phyloP scores from a whole-genome alignment of 1,284 basidiomycete species.

The Pseudomicrostroma phylloplanum region DNA sequence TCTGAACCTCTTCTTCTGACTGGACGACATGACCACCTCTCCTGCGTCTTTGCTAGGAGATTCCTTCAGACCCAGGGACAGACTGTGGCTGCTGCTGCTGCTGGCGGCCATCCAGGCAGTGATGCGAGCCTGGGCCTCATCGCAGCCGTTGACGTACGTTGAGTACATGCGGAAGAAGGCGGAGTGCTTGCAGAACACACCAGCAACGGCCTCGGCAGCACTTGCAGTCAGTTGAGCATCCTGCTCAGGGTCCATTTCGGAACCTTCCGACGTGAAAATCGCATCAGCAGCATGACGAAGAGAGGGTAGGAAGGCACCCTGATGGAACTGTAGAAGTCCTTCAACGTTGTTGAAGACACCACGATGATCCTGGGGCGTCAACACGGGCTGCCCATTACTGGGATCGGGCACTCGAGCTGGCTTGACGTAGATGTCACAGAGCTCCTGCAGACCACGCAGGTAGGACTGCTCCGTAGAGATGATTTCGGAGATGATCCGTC shows the following conservation, averaged over 20 bases:
- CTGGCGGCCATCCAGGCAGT: slow-evolving; percentile 21
- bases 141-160: slow-evolving; percentile 47
- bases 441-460: slow-evolving; percentile 81
- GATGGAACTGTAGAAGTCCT: slow-evolving; percentile 82
- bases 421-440: slow-evolving; percentile 90
- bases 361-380: slow-evolving; percentile 79
- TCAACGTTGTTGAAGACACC: slow-evolving; percentile 89
- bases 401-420: slow-evolving; percentile 66
- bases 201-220: slow-evolving; percentile 75
- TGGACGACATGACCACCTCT: slow-evolving; percentile 15
- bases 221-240: slow-evolving; percentile 68
- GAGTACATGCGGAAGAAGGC: slow-evolving; percentile 49
- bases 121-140: slow-evolving; percentile 30
- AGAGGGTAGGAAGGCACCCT: slow-evolving; percentile 81
- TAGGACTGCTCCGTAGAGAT: slow-evolving; percentile 87
- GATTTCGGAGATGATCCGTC: slow-evolving; percentile 50
- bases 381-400: slow-evolving; percentile 61
- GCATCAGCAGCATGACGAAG: slow-evolving; percentile 61
- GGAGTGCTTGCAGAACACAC: slow-evolving; percentile 62
- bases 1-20: slow-evolving; percentile 35
- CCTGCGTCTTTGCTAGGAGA: not conserved
- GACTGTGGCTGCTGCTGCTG: slow-evolving; percentile 16
- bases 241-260: slow-evolving; percentile 56
- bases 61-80: not conserved
- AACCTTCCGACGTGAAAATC: too few species aligned